A percentile compares a stretch with the other conserved stretches of the same genome.
Evolutionary conservation across 192 early-diverging fungal genomes (phyloP).

Genomic region (Cladochytrium replicatum): DNA sequence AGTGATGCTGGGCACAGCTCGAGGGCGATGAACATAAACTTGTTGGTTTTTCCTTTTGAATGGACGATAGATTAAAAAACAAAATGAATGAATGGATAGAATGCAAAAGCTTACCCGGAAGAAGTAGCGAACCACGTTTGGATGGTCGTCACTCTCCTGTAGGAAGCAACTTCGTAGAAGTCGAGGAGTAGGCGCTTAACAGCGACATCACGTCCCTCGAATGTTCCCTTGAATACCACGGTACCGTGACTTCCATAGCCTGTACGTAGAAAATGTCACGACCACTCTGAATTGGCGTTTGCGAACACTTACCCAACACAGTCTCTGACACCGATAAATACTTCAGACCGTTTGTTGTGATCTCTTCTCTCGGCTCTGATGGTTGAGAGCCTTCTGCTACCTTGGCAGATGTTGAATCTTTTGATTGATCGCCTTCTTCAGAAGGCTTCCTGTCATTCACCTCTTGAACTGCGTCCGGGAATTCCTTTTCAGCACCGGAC

Average conservation of each 20-base stretch:
- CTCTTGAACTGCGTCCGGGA: too few species aligned
- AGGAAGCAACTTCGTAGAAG: conserved; percentile 94
- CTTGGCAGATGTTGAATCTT: too few species aligned
- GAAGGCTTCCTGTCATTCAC: too few species aligned
- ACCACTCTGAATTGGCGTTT: too few species aligned
- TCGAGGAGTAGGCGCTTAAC: conserved; percentile 89
- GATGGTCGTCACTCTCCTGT: conserved; percentile 88
- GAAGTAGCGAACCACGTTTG: conserved; percentile 94
- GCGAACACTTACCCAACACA: conserved; percentile 42
- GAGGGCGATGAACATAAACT: conserved; percentile 95
- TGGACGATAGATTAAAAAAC: too few species aligned
- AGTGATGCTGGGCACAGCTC: conserved; percentile 87
- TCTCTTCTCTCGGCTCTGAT: too few species aligned
- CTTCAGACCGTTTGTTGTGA: too few species aligned
- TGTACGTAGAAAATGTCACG: too few species aligned
- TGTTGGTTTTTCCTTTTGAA: conserved; percentile 73
- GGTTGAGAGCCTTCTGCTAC: too few species aligned
- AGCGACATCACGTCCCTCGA: conserved; percentile 85
- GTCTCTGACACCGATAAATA: conserved; percentile 50
- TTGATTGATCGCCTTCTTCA: too few species aligned
- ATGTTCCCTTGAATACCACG: conserved; percentile 87
- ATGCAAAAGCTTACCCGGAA: conserved; percentile 49
- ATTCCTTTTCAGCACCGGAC: too few species aligned
- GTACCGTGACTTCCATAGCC: conserved; percentile 95
- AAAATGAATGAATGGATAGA: not conserved